A percentile compares a stretch with the other conserved stretches of the same genome.
Evolutionary conservation across 2,329 filamentous ascomycete species (phyloP).

Genomic region (Hypoxylon sp.): DNA sequence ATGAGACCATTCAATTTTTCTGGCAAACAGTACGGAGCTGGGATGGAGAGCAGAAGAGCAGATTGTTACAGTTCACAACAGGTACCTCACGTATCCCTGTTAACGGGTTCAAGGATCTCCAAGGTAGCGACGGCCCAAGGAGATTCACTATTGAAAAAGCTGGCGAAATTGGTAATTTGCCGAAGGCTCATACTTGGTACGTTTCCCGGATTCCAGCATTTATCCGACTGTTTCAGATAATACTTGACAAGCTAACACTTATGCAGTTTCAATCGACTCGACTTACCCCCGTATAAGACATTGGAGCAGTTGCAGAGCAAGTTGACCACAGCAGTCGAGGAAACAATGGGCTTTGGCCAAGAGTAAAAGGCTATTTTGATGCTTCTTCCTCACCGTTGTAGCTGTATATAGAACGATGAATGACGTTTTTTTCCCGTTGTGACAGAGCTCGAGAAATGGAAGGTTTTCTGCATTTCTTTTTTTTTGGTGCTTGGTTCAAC

Average conservation of each 20-base stretch:
- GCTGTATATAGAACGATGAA: slow-evolving; percentile 50
- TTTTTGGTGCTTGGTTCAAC: slow-evolving; percentile 27
- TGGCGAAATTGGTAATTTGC: slow-evolving; percentile 89
- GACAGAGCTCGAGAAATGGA: slow-evolving; percentile 32
- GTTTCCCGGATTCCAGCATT: slow-evolving; percentile 57
- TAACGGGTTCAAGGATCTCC: slow-evolving; percentile 99
- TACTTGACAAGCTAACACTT: slow-evolving; percentile 42
- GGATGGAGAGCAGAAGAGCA: slow-evolving; percentile 98
- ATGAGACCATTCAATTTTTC: slow-evolving; percentile 98
- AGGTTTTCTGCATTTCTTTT: slow-evolving; percentile 33
- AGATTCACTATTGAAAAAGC: slow-evolving; percentile 99
- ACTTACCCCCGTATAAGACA: slow-evolving; percentile 92
- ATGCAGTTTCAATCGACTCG: slow-evolving; percentile 92
- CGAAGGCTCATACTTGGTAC: slow-evolving; percentile 98
- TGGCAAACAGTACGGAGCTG: slow-evolving; percentile 97
- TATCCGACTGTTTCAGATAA: not conserved
- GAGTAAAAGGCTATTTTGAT: slow-evolving; percentile 71
- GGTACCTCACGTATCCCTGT: slow-evolving; percentile 98
- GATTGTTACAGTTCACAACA: slow-evolving; percentile 95
- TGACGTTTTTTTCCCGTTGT: slow-evolving; percentile 35
- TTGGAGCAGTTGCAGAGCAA: slow-evolving; percentile 89
- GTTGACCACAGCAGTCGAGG: slow-evolving; percentile 96
- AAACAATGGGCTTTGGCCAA: slow-evolving; percentile 98
- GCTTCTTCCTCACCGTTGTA: slow-evolving; percentile 28
- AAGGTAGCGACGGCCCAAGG: slow-evolving; percentile 94